phyloP scores from a whole-genome alignment of 1,284 basidiomycete species.

The Ganoderma meredithae region DNA sequence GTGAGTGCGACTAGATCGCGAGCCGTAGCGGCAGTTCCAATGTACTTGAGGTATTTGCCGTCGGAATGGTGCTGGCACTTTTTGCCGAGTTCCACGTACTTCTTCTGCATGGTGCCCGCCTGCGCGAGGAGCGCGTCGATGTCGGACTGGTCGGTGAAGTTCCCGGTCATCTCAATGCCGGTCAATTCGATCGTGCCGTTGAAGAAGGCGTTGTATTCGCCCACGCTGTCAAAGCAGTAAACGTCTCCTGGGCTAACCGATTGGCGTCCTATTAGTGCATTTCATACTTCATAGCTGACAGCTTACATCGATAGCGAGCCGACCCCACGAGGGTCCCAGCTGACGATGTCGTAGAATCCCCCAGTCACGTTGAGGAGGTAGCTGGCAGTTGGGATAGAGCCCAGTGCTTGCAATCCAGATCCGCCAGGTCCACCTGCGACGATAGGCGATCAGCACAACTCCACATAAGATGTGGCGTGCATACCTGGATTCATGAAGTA shows the following conservation, averaged over 20 bases:
- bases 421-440: conserved; percentile 18
- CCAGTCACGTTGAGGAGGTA: conserved; percentile 16
- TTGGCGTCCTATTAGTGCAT: not conserved
- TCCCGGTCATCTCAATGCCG: conserved; percentile 19
- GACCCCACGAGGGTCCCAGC: conserved; percentile 27
- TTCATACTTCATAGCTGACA: not conserved
- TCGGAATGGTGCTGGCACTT: conserved; percentile 11
- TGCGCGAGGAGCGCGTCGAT: conserved; percentile 16
- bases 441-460: not conserved
- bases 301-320: conserved; percentile 22
- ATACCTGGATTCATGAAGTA: conserved; percentile 26
- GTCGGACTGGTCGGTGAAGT: conserved; percentile 21
- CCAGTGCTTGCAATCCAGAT: conserved; percentile 9
- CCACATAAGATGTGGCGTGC: not conserved
- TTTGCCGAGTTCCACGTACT: conserved; percentile 19
- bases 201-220: conserved; percentile 18
- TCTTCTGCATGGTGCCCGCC: conserved; percentile 17
- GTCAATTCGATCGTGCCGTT: conserved; percentile 22
- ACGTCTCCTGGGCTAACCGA: conserved; percentile 21
- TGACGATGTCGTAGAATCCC: conserved; percentile 20
- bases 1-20: conserved; percentile 29
- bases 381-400: not conserved
- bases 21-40: conserved; percentile 27
- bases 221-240: conserved; percentile 19
- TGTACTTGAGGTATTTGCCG: conserved; percentile 19